Evolutionary conservation across 768 basidiomycete genomes (phyloP).

Genomic region (Dictyophora rubrovolvata): DNA sequence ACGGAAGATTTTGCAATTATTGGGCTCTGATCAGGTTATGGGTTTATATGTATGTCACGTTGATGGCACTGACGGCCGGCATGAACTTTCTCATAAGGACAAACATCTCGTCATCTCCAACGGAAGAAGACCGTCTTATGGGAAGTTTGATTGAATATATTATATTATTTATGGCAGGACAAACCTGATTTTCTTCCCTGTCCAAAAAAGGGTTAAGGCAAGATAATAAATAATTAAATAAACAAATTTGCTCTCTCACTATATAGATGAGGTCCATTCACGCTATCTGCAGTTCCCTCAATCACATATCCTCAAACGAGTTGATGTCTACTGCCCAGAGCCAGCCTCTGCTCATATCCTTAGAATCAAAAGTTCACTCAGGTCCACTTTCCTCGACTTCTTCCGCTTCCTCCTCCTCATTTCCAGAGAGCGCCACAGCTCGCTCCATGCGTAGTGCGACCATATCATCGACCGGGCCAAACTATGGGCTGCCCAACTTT

Average conservation of each 20-base stretch:
- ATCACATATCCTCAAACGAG: not conserved
- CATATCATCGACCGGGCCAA: not conserved
- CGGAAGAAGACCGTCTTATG: not conserved
- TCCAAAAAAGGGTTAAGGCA: not conserved
- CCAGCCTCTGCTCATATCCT: not conserved
- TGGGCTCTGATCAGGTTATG: not conserved
- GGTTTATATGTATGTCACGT: not conserved
- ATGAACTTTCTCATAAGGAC: not conserved
- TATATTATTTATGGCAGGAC: not conserved
- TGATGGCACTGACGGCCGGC: not conserved
- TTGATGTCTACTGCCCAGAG: not conserved
- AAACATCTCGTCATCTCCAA: not conserved
- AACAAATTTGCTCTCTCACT: not conserved
- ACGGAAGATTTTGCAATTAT: not conserved
- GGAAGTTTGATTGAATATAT: not conserved
- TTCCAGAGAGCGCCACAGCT: not conserved
- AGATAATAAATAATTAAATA: not conserved
- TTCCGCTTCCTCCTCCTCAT: not conserved
- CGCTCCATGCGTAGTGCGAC: not conserved
- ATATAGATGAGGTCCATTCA: not conserved
- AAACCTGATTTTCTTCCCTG: not conserved
- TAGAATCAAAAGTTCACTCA: not conserved
- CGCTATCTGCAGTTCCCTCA: not conserved
- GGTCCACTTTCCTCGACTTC: not conserved
- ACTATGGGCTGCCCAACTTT: not conserved